phyloP scores from a whole-genome alignment of 208 protist species.

The Lotmaria passim region DNA sequence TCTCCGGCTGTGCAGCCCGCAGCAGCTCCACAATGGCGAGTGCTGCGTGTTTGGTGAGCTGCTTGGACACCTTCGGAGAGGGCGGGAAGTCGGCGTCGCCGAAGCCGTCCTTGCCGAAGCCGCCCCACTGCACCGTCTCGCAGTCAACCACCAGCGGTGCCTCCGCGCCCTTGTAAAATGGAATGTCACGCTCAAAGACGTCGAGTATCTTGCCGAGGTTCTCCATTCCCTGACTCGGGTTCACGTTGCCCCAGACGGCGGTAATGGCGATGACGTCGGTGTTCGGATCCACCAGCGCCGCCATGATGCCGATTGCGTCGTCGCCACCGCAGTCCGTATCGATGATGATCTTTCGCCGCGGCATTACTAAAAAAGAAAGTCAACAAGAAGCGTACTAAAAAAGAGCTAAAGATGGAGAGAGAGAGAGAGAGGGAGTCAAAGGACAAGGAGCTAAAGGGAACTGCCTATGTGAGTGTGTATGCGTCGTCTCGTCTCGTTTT shows the following conservation, averaged over 20 bases:
- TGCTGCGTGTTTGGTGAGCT: conserved; percentile 57
- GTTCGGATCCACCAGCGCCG: conserved; percentile 71
- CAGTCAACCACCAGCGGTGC: conserved; percentile 65
- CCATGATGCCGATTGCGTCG: conserved; percentile 87
- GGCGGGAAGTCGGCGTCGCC: conserved; percentile 71
- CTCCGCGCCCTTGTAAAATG: conserved; percentile 69
- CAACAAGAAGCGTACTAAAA: neutral
- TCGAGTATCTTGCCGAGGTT: conserved; percentile 84
- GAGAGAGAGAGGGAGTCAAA: too few species aligned
- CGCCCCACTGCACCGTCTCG: conserved; percentile 80
- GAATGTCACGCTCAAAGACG: conserved; percentile 71
- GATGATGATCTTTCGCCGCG: conserved; percentile 80
- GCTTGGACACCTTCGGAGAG: conserved; percentile 39
- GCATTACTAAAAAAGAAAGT: conserved; percentile 35
- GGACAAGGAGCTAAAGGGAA: neutral
- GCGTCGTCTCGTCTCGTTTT: neutral
- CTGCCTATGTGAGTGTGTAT: neutral
- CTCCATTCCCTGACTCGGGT: conserved; percentile 76
- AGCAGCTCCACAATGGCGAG: conserved; percentile 70
- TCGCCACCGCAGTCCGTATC: conserved; percentile 88
- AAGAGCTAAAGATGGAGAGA: neutral
- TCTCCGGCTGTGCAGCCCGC: conserved; percentile 34
- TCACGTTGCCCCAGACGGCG: conserved; percentile 84
- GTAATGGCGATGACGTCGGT: conserved; percentile 76
- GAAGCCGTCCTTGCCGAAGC: conserved; percentile 81